Conservation (phyloP, 2,329 filamentous ascomycete species). For the Blastomyces parvus region DNA sequence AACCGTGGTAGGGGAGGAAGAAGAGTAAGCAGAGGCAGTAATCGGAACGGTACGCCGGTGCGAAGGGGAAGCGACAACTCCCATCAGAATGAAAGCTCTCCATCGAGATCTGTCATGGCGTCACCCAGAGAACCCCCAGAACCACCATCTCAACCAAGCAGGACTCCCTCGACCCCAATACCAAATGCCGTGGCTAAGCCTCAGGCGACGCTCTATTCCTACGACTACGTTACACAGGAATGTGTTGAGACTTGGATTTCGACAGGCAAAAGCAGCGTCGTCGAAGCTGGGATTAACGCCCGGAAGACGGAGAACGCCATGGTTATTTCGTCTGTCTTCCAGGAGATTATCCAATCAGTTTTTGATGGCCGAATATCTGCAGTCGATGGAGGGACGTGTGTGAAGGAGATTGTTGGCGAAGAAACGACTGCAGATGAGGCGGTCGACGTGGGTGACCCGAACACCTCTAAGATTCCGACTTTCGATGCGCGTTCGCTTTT, state of each 20-base stretch:
- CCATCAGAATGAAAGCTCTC: conserved; percentile 24
- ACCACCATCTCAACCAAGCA: conserved; percentile 23
- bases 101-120: conserved; percentile 23
- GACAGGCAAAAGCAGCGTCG: conserved; percentile 56
- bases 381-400: conserved; percentile 57
- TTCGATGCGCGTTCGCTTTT: conserved; percentile 63
- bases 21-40: conserved; percentile 29
- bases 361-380: conserved; percentile 60
- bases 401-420: conserved; percentile 63
- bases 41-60: conserved; percentile 26
- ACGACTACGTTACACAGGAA: conserved; percentile 65
- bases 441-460: conserved; percentile 38
- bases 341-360: conserved; percentile 72
- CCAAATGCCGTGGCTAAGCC: conserved; percentile 20
- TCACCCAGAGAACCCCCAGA: conserved; percentile 24
- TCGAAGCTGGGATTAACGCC: conserved; percentile 56
- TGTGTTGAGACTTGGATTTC: conserved; percentile 58
- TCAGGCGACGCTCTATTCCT: conserved; percentile 50
- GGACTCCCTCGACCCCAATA: conserved; percentile 18
- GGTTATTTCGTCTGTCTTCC: conserved; percentile 62
- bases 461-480: conserved; percentile 21
- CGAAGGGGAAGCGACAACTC: conserved; percentile 31
- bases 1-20: conserved; percentile 31
- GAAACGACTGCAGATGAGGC: conserved; percentile 42
- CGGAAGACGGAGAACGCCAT: conserved; percentile 58